phyloP scores from a whole-genome alignment of 768 basidiomycete species.

The Omphalotus guepiniiformis region DNA sequence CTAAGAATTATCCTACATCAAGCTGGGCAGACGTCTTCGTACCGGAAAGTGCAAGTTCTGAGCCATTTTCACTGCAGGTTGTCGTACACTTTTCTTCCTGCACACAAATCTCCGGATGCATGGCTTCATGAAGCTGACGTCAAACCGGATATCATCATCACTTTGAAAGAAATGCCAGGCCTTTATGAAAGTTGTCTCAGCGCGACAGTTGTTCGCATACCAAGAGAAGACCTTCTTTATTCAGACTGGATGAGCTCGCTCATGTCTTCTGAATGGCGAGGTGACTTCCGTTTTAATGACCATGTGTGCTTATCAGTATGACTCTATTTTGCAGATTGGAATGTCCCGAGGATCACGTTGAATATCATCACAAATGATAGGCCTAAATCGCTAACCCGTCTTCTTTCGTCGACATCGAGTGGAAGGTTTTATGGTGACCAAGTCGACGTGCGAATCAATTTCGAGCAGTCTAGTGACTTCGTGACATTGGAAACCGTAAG shows the following conservation, averaged over 20 bases:
- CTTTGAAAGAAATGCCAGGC: constrained; percentile 12
- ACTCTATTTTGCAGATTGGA: constrained; percentile 55
- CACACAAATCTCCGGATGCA: constrained; percentile 9
- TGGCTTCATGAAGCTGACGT: constrained; percentile 1
- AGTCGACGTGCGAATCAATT: constrained; percentile 60
- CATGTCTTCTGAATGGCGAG: constrained; percentile 51
- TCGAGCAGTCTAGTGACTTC: constrained; percentile 70
- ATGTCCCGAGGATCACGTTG: constrained; percentile 62
- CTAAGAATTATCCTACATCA: constrained; percentile 28
- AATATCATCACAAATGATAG: constrained; percentile 77
- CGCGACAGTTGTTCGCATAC: constrained; percentile 37
- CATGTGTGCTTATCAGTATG: constrained; percentile 12
- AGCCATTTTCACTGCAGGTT: constrained; percentile 10
- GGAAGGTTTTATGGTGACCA: constrained; percentile 67
- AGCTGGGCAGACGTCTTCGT: constrained; percentile 1
- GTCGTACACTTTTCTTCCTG: constrained; percentile 13
- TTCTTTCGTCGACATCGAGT: constrained; percentile 55
- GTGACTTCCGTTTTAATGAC: constrained; percentile 20
- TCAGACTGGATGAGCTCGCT: constrained; percentile 63
- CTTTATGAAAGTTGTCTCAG: constrained; percentile 20
- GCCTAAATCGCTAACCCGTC: constrained; percentile 62
- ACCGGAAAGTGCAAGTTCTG: not conserved
- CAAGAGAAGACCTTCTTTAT: constrained; percentile 43
- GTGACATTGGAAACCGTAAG: constrained; percentile 53
- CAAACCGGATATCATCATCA: constrained; percentile 13